These are phyloP conservation scores for Ormosia emarginata DNA, from an alignment of 306 rosid species.

Conservation along the genomic window DNA sequence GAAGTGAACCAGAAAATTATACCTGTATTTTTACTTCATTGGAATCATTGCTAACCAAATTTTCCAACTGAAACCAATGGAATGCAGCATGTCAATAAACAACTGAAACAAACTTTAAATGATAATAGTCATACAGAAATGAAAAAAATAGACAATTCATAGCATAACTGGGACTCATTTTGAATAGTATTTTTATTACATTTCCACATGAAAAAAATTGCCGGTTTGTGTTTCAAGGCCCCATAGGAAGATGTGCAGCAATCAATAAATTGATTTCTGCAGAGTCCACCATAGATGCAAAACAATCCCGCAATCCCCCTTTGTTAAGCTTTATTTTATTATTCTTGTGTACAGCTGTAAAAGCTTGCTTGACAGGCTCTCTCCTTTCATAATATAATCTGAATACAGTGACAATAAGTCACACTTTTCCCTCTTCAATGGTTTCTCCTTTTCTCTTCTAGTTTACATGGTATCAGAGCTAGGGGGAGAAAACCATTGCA, in stretches of 20 bases:
- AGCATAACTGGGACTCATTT: background rate
- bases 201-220: background rate
- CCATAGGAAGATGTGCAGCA: background rate
- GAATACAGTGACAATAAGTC: background rate
- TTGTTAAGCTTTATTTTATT: no score
- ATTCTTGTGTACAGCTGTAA: background rate
- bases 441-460: background rate
- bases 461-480: background rate
- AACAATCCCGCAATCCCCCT: no score
- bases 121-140: background rate
- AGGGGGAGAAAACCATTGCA: no score
- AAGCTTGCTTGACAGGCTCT: background rate
- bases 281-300: no score
- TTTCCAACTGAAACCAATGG: constrained; percentile 71
- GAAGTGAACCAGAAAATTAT: constrained; percentile 7
- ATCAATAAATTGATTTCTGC: no score
- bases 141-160: constrained; percentile 5
- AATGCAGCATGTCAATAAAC: constrained; percentile 13
- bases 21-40: constrained; percentile 88
- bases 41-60: constrained; percentile 63
- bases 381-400: background rate
- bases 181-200: background rate
- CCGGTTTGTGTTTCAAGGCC: background rate
- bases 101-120: background rate
- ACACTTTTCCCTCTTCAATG: background rate